These are phyloP conservation scores for Dichomitus squalens DNA, from an alignment of 1,284 basidiomycete species.

Conservation along the genomic window DNA sequence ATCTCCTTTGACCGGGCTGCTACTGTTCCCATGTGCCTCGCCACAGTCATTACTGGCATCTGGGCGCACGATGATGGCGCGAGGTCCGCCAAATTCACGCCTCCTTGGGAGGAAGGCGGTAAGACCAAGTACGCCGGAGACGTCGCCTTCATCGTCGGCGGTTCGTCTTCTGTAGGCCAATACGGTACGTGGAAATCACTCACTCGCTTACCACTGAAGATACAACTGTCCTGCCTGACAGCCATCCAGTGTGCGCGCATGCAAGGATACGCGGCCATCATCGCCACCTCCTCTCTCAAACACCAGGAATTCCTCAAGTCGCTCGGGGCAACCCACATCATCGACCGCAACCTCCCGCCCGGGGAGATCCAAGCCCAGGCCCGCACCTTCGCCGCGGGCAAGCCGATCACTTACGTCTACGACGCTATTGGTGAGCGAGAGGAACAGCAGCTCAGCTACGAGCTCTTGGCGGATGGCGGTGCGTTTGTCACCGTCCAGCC, in stretches of 20 bases:
- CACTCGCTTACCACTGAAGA: too few relatives aligned
- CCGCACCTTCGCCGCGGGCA: slow-evolving; percentile 7
- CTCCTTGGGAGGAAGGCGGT: slow-evolving; percentile 31
- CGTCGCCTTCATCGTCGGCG: slow-evolving; percentile 45
- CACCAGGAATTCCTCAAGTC: slow-evolving; percentile 31
- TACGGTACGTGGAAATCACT: neutral
- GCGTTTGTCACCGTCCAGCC: neutral
- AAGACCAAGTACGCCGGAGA: slow-evolving; percentile 39
- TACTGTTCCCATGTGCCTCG: slow-evolving; percentile 40
- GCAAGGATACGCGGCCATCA: slow-evolving; percentile 49
- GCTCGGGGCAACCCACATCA: slow-evolving; percentile 23
- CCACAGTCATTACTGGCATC: slow-evolving; percentile 42
- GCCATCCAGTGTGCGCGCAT: slow-evolving; percentile 48
- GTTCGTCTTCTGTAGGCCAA: slow-evolving; percentile 39
- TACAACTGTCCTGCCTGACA: neutral
- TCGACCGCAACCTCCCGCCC: slow-evolving; percentile 22
- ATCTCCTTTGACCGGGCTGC: slow-evolving; percentile 37
- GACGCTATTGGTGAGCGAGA: slow-evolving; percentile 25
- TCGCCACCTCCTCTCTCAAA: slow-evolving; percentile 47
- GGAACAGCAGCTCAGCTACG: slow-evolving; percentile 26
- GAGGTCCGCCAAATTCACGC: slow-evolving; percentile 33
- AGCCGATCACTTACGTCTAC: slow-evolving; percentile 23
- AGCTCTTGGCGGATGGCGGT: slow-evolving; percentile 29
- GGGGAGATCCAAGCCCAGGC: slow-evolving; percentile 1
- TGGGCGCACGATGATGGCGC: slow-evolving; percentile 34